A percentile compares a stretch with the other conserved stretches of the same genome.
These are phyloP conservation scores for Cladosporium sp. DNA, from an alignment of 2,329 filamentous ascomycete species.

Conservation along the genomic window DNA sequence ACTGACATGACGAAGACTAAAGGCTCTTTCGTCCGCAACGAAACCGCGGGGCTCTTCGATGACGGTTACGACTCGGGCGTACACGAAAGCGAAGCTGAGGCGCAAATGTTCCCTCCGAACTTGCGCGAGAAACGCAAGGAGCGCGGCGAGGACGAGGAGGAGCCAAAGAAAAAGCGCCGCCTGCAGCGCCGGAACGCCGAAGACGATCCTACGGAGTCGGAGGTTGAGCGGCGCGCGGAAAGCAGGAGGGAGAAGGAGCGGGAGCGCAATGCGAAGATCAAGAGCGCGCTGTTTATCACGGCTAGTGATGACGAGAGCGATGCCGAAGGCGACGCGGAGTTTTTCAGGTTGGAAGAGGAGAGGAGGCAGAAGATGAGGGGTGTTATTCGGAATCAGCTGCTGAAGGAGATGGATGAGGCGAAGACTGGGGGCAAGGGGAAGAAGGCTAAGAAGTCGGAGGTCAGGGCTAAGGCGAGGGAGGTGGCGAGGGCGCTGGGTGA, in stretches of 20 bases:
- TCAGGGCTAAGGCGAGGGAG: conserved; percentile 16
- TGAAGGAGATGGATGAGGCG: conserved; percentile 30
- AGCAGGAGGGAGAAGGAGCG: conserved; percentile 60
- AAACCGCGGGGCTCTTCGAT: conserved; percentile 59
- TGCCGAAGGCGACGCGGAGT: conserved; percentile 63
- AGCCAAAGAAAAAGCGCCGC: conserved; percentile 57
- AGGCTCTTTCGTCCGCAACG: conserved; percentile 37
- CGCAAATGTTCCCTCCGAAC: conserved; percentile 27
- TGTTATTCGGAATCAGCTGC: conserved; percentile 44
- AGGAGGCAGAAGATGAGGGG: conserved; percentile 52
- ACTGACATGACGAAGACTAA: conserved; percentile 76
- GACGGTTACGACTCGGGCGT: conserved; percentile 48
- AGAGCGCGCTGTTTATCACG: conserved; percentile 75
- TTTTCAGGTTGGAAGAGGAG: conserved; percentile 70
- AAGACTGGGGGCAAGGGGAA: conserved; percentile 25
- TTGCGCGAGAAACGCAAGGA: conserved; percentile 22
- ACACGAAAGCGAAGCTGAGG: conserved; percentile 27
- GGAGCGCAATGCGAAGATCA: conserved; percentile 74
- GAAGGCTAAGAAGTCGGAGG: conserved; percentile 16
- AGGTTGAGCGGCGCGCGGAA: conserved; percentile 52
- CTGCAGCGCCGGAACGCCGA: conserved; percentile 42
- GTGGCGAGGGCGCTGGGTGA: conserved; percentile 12
- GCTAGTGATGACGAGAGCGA: conserved; percentile 88
- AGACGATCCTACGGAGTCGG: conserved; percentile 48
- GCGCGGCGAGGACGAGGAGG: conserved; percentile 31